phyloP scores from a whole-genome alignment of 2,329 filamentous ascomycete species.

The Didymosphaeria variabile region DNA sequence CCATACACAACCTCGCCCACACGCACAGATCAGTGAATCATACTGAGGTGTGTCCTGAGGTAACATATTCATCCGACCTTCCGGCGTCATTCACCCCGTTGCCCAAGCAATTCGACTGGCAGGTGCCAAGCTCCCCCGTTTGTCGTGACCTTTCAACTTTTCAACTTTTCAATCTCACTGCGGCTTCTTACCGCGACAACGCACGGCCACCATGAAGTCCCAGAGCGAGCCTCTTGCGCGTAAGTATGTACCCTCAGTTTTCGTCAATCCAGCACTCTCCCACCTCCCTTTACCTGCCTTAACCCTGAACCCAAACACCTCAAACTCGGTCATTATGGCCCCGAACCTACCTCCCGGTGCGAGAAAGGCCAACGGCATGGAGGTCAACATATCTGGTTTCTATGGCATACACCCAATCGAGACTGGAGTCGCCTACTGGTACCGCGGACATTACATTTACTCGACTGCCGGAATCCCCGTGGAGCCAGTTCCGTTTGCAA shows the following conservation, averaged over 20 bases:
- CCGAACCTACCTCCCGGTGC: neutral
- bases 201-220: neutral
- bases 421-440: constrained; percentile 38
- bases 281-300: neutral
- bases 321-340: neutral
- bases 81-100: neutral
- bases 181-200: neutral
- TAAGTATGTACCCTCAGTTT: neutral
- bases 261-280: neutral
- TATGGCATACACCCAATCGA: constrained; percentile 31
- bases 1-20: neutral
- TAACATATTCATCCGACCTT: neutral
- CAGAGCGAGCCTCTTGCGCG: neutral
- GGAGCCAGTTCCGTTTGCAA: constrained; percentile 31
- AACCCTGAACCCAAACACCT: neutral
- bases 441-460: constrained; percentile 44
- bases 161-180: neutral
- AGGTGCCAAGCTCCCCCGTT: constrained; percentile 1
- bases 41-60: neutral
- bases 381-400: constrained; percentile 39
- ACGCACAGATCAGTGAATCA: neutral
- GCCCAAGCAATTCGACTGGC: neutral
- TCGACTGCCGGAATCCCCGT: constrained; percentile 27
- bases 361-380: constrained; percentile 20
- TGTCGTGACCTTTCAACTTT: neutral